These are phyloP conservation scores for Elsinoe necatrix DNA, from an alignment of 2,329 filamentous ascomycete genomes.

Conservation along the genomic window DNA sequence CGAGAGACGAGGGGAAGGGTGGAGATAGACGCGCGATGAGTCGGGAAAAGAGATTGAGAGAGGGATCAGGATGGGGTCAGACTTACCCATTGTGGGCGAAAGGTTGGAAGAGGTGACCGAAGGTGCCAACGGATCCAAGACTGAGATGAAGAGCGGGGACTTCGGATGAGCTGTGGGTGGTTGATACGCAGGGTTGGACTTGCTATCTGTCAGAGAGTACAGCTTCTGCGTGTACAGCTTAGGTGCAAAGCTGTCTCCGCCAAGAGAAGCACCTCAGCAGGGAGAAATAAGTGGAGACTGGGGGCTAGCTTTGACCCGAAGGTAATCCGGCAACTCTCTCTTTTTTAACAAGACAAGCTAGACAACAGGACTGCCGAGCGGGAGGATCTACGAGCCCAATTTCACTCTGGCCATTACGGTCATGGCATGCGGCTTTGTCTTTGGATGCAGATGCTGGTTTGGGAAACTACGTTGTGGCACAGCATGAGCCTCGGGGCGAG, in stretches of 20 bases:
- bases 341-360: not conserved
- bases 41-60: slow-evolving; percentile 11
- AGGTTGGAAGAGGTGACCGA: slow-evolving; percentile 8
- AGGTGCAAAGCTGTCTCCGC: slow-evolving; percentile 1
- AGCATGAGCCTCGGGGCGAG: not conserved
- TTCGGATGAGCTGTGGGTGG: slow-evolving; percentile 1
- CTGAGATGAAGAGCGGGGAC: slow-evolving; percentile 13
- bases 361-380: not conserved
- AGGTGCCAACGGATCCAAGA: slow-evolving; percentile 10
- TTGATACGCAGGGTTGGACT: slow-evolving; percentile 6
- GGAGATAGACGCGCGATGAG: slow-evolving; percentile 13
- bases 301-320: not conserved
- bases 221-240: not conserved
- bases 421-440: slow-evolving; percentile 1
- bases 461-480: not conserved
- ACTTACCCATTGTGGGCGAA: slow-evolving; percentile 19
- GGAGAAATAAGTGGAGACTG: not conserved
- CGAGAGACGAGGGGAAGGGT: slow-evolving; percentile 15
- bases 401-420: slow-evolving; percentile 5
- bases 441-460: slow-evolving; percentile 6
- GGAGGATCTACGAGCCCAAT: slow-evolving; percentile 6
- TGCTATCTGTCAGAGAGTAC: not conserved
- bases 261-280: not conserved
- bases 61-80: slow-evolving; percentile 14
- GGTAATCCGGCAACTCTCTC: not conserved